Conservation (phyloP, 2,329 filamentous ascomycete species). For the Polytolypa hystricis region DNA sequence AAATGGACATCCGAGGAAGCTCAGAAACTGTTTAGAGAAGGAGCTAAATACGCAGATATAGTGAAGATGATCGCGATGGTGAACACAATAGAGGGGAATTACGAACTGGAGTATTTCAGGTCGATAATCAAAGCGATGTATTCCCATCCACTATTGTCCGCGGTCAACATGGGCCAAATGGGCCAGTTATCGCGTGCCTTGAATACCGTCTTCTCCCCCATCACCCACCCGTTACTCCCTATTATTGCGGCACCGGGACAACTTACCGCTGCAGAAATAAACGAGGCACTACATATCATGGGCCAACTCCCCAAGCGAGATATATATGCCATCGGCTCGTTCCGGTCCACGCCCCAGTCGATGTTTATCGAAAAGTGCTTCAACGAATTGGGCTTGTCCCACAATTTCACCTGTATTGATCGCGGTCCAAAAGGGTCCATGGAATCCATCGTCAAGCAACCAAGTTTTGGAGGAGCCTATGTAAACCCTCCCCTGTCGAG, state of each 20-base stretch:
- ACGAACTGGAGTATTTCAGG: constrained; percentile 81
- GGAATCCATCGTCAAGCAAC: constrained; percentile 60
- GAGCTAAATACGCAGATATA: constrained; percentile 66
- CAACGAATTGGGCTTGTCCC: constrained; percentile 74
- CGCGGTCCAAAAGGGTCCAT: constrained; percentile 55
- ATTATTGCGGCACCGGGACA: constrained; percentile 79
- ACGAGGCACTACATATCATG: constrained; percentile 64
- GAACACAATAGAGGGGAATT: constrained; percentile 72
- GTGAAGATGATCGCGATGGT: constrained; percentile 87
- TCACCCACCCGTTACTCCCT: constrained; percentile 73
- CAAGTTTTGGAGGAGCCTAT: constrained; percentile 71
- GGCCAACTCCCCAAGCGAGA: constrained; percentile 69
- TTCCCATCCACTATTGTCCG: constrained; percentile 64
- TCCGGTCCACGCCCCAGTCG: constrained; percentile 62
- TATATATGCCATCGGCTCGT: constrained; percentile 68
- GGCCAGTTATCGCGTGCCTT: constrained; percentile 74
- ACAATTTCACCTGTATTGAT: constrained; percentile 66
- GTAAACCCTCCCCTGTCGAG: constrained; percentile 59
- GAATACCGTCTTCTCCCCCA: constrained; percentile 78
- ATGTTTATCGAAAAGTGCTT: constrained; percentile 80
- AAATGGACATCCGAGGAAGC: constrained; percentile 69
- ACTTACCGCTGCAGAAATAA: constrained; percentile 76
- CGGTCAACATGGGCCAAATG: constrained; percentile 78
- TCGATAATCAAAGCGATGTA: constrained; percentile 61
- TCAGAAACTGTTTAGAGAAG: constrained; percentile 59